Base-by-base conservation (phyloP, 768 basidiomycete species). In the Pulveroboletus sp. region DNA sequence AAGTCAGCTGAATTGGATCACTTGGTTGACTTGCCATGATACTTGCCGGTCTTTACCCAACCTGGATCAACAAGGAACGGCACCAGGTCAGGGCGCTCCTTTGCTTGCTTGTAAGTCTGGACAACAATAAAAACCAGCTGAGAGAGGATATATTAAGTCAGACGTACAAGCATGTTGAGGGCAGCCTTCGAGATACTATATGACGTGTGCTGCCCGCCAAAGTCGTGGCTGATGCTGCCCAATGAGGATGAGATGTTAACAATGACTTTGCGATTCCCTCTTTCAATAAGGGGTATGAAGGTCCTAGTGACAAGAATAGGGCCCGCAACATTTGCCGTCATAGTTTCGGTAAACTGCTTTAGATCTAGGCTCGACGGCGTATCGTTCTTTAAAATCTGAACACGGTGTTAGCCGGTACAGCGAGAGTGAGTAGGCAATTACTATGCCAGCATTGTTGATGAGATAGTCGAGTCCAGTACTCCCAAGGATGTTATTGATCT, bases 21-120 rank as follows among this genome's bases (percentile, higher is more conserved):
- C 5, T 5, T 23, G 24, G 1, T 17, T 43, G 23, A 32, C 9
- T 4, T 33, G 14, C 52, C 14, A 56, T n/a, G n/a, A n/a, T n/a
- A n/a, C n/a, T 51, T 32, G 69, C 71, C 64, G 24, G 69, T 71
- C 57, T 72, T 70, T 9, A 71, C 69, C 71, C 72, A 72, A 17
- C 71, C 71, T 6, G 72, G 72, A 38, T 69, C 67, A 8, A 70
- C 24, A 17, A 63, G 59, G 31, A 71, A 55, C 1, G 59, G 52
- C 7, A 68, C 68, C 17, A 70, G 43, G 45, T 71, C 65, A 0
- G 67, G 64, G 25, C 63, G 59, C 35, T 63, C 68, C 42, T 56
- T 66, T 14, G 65, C 58, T 49, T 71, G 68, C 56, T 74, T 74
- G 44, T 68, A 67, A 16, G 68, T 69, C 69, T 70, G 32, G 6